Evolutionary conservation across 2,329 filamentous ascomycete species (phyloP).

Genomic region (Escovopsis sp.): DNA sequence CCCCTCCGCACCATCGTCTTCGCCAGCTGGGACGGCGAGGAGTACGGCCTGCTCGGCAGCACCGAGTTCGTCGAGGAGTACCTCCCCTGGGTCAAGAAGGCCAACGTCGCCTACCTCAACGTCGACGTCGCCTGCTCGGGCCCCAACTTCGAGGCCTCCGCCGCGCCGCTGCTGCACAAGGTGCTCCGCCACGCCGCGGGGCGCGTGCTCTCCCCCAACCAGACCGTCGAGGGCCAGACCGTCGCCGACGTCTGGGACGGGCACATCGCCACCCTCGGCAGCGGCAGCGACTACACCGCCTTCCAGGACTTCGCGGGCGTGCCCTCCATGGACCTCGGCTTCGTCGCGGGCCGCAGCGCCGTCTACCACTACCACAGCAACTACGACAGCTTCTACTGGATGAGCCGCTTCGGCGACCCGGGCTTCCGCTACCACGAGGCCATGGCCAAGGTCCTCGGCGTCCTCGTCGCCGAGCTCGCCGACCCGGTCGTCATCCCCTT

Average conservation of each 20-base stretch:
- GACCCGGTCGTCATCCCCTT: conserved; percentile 49
- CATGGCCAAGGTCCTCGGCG: conserved; percentile 48
- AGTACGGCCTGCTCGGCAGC: conserved; percentile 73
- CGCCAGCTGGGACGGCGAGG: conserved; percentile 68
- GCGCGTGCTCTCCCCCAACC: conserved; percentile 56
- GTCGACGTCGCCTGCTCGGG: conserved; percentile 63
- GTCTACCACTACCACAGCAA: conserved; percentile 81
- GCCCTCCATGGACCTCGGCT: conserved; percentile 48
- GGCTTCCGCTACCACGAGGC: conserved; percentile 50
- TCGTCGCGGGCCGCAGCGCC: conserved; percentile 27
- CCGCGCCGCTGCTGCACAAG: conserved; percentile 62
- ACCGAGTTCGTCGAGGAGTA: conserved; percentile 93
- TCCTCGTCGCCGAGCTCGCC: conserved; percentile 44
- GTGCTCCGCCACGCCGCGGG: conserved; percentile 52
- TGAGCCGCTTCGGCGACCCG: conserved; percentile 63
- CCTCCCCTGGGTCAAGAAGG: conserved; percentile 58
- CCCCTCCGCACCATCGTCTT: conserved; percentile 81
- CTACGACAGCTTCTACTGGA: conserved; percentile 85
- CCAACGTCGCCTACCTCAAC: conserved; percentile 72
- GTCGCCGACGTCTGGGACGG: conserved; percentile 54
- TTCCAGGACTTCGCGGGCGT: conserved; percentile 60
- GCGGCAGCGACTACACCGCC: conserved; percentile 58
- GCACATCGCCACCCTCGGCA: conserved; percentile 49
- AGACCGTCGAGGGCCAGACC: conserved; percentile 56
- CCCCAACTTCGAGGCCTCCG: conserved; percentile 44